phyloP scores from a whole-genome alignment of 2,329 filamentous ascomycete genomes.

The Diaporthe citriasiana region DNA sequence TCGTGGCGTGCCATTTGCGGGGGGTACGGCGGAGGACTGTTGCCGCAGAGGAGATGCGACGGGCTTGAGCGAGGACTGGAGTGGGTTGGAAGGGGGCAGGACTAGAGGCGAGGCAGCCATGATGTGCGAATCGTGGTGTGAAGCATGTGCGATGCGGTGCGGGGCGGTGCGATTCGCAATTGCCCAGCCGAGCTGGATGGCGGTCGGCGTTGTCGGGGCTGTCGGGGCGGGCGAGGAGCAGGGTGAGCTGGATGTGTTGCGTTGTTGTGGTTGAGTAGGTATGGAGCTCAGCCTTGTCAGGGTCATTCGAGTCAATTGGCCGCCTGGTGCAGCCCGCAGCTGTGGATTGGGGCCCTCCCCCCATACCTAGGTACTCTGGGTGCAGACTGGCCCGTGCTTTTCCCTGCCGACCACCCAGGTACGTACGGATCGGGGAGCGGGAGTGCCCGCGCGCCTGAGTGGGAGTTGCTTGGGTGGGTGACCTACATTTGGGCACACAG shows the following conservation, averaged over 20 bases:
- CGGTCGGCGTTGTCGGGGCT: neutral
- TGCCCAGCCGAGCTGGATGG: neutral
- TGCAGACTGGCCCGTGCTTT: constrained; percentile 1
- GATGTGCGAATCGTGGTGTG: constrained; percentile 28
- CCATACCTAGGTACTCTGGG: too few relatives aligned
- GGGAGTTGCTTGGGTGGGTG: neutral
- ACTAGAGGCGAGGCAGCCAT: constrained; percentile 65
- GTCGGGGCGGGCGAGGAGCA: neutral
- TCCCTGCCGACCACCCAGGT: neutral
- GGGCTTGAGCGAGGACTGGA: constrained; percentile 42
- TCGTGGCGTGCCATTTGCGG: constrained; percentile 47
- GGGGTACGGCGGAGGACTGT: constrained; percentile 48
- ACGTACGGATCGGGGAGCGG: neutral
- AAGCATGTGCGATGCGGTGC: neutral
- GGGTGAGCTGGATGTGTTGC: neutral
- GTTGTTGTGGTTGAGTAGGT: neutral
- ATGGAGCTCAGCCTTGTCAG: neutral
- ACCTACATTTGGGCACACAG: too few relatives aligned
- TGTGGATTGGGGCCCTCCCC: neutral
- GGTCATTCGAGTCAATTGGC: neutral
- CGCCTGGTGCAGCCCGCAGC: neutral
- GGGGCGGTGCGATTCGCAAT: neutral
- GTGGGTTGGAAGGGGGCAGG: constrained; percentile 46
- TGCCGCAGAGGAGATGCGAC: constrained; percentile 47
- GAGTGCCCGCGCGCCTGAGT: constrained; percentile 4